Evolutionary conservation across 306 rosid genomes (phyloP), one percentile per base, ranked within the genome.

Genomic region (Cucurbita pepo): DNA sequence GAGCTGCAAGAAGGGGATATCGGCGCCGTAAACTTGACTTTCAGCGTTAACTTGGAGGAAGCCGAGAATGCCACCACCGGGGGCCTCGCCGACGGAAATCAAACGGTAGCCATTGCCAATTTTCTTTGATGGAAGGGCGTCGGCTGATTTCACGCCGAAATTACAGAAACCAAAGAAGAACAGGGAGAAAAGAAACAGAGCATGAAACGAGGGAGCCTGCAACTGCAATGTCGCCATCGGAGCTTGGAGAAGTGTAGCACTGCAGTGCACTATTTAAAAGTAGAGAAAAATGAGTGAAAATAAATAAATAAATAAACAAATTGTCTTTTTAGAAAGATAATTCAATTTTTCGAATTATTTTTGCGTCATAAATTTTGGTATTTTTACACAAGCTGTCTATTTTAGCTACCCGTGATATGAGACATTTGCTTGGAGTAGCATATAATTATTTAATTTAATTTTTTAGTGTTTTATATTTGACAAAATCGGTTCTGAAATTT

Each of bases 81-180:
- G 58, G 63, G 86, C 76, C 60, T 88, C 89, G 77, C 81, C 80
- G 58, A 87, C 44, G 81, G 96, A 89, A 85, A 93, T 56, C 45
- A 93, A 75, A 55, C 96, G 88, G 83, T 93, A 93, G 72, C 98
- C 97, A 21, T 83, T 69, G 61, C 98, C 98, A 13, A 87, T 62
- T 38, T 62, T 88, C 76, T 87, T 86, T 18, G 86, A 22, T 36
- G 81, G 77, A 54, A 75, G 11, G 45, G 75, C 41, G 6, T 83
- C 75, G 44, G 88, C 76, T 44, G 80, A 79, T 74, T 8, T 38
- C 4, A 40, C 65, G 7, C 71, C 77, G 22, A 41, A 54, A 41
- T 75, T 25, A 40, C 83, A 77, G 64, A 79, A 25, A 10, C 88
- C 51, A 34, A 77, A 30, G n/a, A 90, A 75, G 38, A 84, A 76